Evolutionary conservation across 2,329 filamentous ascomycete species (phyloP).

Genomic region (Pyrenochaeta sp.): DNA sequence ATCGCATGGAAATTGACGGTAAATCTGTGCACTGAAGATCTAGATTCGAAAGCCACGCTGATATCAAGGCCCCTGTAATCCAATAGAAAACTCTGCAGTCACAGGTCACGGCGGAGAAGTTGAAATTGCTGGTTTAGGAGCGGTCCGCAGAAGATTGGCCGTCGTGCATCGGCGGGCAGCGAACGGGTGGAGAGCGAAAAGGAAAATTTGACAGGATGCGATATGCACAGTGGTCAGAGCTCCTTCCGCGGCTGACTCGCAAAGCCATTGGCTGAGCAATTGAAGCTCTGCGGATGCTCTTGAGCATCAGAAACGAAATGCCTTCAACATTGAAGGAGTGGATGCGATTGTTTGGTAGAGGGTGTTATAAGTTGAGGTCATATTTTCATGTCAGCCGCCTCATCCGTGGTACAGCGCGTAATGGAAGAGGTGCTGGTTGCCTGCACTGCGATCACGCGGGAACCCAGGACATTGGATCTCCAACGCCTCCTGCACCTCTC

Average conservation of each 20-base stretch:
- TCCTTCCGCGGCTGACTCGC: conserved; percentile 34
- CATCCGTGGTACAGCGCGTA: conserved; percentile 18
- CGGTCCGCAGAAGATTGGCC: conserved; percentile 4
- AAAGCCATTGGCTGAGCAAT: conserved; percentile 27
- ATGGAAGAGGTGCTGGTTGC: conserved; percentile 15
- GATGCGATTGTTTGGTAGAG: neutral
- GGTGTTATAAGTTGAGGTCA: conserved; percentile 10
- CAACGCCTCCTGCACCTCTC: conserved; percentile 20
- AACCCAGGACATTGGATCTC: conserved; percentile 21
- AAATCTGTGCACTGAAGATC: neutral
- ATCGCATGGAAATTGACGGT: too few relatives aligned
- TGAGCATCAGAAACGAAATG: neutral
- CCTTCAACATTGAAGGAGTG: neutral
- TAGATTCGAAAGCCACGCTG: neutral
- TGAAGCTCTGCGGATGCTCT: neutral
- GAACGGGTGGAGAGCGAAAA: conserved; percentile 25
- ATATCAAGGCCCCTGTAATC: neutral
- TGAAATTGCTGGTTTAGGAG: conserved; percentile 7
- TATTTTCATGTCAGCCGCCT: conserved; percentile 11
- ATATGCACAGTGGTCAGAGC: conserved; percentile 20
- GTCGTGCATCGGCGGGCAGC: conserved; percentile 26
- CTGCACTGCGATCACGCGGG: conserved; percentile 31
- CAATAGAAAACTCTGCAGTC: conserved; percentile 21
- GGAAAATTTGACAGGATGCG: conserved; percentile 22
- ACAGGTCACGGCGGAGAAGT: conserved; percentile 6